These are phyloP conservation scores for Pseudocercospora eumusae DNA, from an alignment of 2,329 filamentous ascomycete genomes.

Conservation along the genomic window DNA sequence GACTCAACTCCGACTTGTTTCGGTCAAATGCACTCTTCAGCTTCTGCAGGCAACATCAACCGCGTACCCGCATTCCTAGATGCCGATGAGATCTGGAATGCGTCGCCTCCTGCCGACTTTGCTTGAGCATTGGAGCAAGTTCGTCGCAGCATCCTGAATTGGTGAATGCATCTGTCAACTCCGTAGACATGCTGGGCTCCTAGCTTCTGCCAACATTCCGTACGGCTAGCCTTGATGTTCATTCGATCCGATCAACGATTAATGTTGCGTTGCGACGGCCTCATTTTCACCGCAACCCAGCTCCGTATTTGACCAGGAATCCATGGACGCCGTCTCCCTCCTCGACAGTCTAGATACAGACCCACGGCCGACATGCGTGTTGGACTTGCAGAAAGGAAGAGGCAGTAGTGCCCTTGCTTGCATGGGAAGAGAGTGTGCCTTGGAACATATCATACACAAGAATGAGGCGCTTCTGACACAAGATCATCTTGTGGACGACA, in stretches of 20 bases:
- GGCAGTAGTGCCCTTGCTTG: not conserved
- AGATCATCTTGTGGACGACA: slow-evolving; percentile 13
- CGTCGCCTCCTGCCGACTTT: too few relatives aligned
- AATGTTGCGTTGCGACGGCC: not conserved
- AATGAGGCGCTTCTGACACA: slow-evolving; percentile 14
- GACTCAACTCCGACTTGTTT: too few relatives aligned
- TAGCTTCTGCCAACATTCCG: not conserved
- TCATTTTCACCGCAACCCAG: not conserved
- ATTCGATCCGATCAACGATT: not conserved
- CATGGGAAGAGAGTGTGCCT: slow-evolving; percentile 4
- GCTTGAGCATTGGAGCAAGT: too few relatives aligned
- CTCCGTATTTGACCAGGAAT: not conserved
- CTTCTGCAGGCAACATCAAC: too few relatives aligned
- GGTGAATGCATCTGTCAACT: too few relatives aligned
- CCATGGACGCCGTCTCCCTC: slow-evolving; percentile 14
- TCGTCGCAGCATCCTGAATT: too few relatives aligned
- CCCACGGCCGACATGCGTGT: slow-evolving; percentile 23
- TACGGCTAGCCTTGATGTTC: not conserved
- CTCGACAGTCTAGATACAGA: slow-evolving; percentile 22
- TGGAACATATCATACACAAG: slow-evolving; percentile 4
- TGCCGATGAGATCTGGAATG: too few relatives aligned
- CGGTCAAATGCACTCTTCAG: too few relatives aligned
- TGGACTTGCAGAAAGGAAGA: slow-evolving; percentile 14
- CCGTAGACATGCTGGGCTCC: not conserved
- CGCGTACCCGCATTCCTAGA: too few relatives aligned